Evolutionary conservation across 129 eudicot species (phyloP).

Genomic region (Logfia minima): DNA sequence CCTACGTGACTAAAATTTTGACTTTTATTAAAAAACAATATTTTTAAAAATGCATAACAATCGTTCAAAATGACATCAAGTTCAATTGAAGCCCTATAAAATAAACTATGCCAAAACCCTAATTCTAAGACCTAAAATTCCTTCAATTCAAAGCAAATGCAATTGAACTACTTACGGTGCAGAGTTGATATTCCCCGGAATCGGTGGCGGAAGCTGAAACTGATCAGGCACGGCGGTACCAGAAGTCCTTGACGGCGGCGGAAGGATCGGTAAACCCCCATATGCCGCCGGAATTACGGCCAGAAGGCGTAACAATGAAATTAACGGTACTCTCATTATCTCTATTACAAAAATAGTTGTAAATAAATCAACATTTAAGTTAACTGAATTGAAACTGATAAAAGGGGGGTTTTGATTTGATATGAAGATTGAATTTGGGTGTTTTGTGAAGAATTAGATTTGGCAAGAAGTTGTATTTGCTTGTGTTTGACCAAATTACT

Average conservation of each 20-base stretch:
- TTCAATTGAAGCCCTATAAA: not conserved
- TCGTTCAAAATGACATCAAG: not conserved
- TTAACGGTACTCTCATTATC: slow-evolving; percentile 34
- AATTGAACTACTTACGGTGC: slow-evolving; percentile 41
- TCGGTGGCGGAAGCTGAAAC: slow-evolving; percentile 33
- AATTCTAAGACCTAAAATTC: slow-evolving; percentile 17
- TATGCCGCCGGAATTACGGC: slow-evolving; percentile 41
- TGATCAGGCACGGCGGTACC: slow-evolving; percentile 40
- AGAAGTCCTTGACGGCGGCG: slow-evolving; percentile 35
- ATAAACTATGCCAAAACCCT: not conserved
- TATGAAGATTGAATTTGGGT: slow-evolving; percentile 16
- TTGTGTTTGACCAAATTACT: slow-evolving; percentile 15
- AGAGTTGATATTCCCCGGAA: slow-evolving; percentile 30
- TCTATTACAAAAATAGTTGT: not conserved
- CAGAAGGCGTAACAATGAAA: slow-evolving; percentile 46
- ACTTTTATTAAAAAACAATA: too few relatives aligned
- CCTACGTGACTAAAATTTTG: not conserved
- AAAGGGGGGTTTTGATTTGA: slow-evolving; percentile 13
- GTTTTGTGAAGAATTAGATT: slow-evolving; percentile 18
- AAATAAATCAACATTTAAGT: slow-evolving; percentile 22
- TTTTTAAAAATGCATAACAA: not conserved
- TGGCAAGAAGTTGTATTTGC: slow-evolving; percentile 8
- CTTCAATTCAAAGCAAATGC: slow-evolving; percentile 17
- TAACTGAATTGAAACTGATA: not conserved
- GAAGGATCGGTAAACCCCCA: slow-evolving; percentile 33